Conservation (phyloP, 2,329 filamentous ascomycete species). For the Colletotrichum sp. region DNA sequence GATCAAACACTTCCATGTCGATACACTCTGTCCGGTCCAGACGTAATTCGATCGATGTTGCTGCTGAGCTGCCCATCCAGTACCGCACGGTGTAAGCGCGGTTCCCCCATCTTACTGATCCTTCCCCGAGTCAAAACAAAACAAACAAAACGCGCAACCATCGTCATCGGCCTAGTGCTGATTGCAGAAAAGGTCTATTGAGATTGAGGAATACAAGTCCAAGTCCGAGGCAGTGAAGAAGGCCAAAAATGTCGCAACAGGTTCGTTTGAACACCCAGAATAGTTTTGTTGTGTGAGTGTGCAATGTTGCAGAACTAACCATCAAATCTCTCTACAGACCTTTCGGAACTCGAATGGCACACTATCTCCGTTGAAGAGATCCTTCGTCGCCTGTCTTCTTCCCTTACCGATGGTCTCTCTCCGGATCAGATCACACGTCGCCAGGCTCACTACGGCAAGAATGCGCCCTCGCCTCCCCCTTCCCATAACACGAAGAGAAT, state of each 20-base stretch:
- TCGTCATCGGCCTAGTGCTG: not conserved
- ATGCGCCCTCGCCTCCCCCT: conserved; percentile 69
- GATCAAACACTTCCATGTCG: conserved; percentile 44
- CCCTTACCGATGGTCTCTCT: conserved; percentile 63
- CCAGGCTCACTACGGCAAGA: conserved; percentile 66
- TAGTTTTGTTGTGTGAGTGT: not conserved
- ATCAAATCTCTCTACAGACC: conserved; percentile 43
- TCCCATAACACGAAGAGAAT: conserved; percentile 63
- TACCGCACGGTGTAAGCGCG: conserved; percentile 57
- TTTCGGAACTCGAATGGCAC: conserved; percentile 73
- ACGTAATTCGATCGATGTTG: conserved; percentile 43
- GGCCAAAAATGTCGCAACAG: conserved; percentile 49
- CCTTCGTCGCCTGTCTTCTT: conserved; percentile 63
- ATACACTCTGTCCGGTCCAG: conserved; percentile 43
- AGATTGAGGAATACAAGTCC: conserved; percentile 55
- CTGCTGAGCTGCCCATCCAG: conserved; percentile 53
- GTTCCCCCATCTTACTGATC: not conserved
- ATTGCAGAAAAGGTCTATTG: conserved; percentile 39
- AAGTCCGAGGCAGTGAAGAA: conserved; percentile 41
- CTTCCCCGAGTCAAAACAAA: not conserved
- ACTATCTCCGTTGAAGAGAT: conserved; percentile 62
- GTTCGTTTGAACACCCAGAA: conserved; percentile 30
- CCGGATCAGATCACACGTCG: conserved; percentile 60
- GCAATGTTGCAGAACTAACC: not conserved
- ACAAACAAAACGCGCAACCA: not conserved